Evolutionary conservation across 2,329 filamentous ascomycete genomes (phyloP).

Genomic region (Neurospora sp.): DNA sequence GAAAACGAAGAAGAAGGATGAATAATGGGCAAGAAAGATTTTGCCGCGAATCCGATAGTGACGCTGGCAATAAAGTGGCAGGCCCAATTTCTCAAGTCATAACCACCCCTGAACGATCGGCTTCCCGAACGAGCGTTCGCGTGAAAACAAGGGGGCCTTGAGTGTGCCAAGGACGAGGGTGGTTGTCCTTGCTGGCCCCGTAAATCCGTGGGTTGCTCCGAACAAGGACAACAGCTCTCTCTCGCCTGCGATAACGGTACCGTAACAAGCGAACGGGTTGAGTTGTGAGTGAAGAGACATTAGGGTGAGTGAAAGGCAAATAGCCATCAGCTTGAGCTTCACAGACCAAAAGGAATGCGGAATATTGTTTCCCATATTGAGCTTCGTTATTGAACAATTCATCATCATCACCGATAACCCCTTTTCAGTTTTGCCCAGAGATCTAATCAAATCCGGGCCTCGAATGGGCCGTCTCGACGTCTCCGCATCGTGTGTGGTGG

Average conservation of each 20-base stretch:
- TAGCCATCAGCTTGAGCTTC: not conserved
- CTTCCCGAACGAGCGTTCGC: not conserved
- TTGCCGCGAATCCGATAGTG: slow-evolving; percentile 1
- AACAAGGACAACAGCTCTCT: not conserved
- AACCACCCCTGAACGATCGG: not conserved
- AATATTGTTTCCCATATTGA: not conserved
- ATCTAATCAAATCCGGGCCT: not conserved
- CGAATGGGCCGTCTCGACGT: not conserved
- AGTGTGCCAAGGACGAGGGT: not conserved
- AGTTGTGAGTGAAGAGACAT: not conserved
- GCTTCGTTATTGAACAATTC: not conserved
- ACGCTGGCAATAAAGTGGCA: not conserved
- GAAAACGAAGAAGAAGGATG: not conserved
- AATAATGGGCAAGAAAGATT: slow-evolving; percentile 3
- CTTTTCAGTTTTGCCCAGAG: not conserved
- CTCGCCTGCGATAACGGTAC: not conserved
- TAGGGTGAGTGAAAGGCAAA: not conserved
- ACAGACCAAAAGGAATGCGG: not conserved
- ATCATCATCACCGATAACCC: not conserved
- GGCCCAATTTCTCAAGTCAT: not conserved
- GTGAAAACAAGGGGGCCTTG: not conserved
- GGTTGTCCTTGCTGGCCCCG: not conserved
- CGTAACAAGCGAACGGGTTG: not conserved
- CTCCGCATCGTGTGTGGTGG: not conserved
- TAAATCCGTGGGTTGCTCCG: not conserved